Evolutionary conservation across 2,329 filamentous ascomycete genomes (phyloP).

Genomic region (Nemania sp.): DNA sequence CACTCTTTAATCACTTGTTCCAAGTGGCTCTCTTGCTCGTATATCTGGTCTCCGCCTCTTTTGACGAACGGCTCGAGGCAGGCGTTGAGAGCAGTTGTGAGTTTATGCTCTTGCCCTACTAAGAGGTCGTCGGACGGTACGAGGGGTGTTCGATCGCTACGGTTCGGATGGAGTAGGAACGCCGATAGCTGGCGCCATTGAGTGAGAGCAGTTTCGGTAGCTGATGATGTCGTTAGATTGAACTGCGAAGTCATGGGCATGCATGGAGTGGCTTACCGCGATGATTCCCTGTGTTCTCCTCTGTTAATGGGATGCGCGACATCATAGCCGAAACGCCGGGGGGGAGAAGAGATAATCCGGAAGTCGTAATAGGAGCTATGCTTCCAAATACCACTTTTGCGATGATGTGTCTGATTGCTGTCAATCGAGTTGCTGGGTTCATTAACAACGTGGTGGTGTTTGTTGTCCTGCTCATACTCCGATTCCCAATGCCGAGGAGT

Average conservation of each 20-base stretch:
- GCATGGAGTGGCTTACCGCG: constrained; percentile 36
- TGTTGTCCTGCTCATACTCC: not conserved
- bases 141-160: constrained; percentile 43
- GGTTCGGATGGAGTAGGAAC: constrained; percentile 46
- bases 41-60: constrained; percentile 28
- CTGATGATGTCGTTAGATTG: constrained; percentile 19
- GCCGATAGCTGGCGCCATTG: constrained; percentile 49
- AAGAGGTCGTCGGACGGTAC: constrained; percentile 34
- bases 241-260: not conserved
- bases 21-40: constrained; percentile 44
- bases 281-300: constrained; percentile 31
- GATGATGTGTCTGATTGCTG: constrained; percentile 45
- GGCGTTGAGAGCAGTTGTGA: constrained; percentile 40
- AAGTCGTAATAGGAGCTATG: constrained; percentile 34
- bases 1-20: constrained; percentile 45
- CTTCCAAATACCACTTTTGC: constrained; percentile 42
- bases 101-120: constrained; percentile 37
- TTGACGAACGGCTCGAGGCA: constrained; percentile 43
- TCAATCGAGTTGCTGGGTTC: constrained; percentile 38
- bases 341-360: constrained; percentile 44
- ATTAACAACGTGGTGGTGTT: constrained; percentile 38
- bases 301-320: constrained; percentile 35
- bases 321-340: constrained; percentile 38
- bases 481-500: constrained; percentile 34
- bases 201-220: constrained; percentile 40